Base-by-base conservation (phyloP, 371 early-diverging fungal genomes). In the Chytridium lagenaria region DNA sequence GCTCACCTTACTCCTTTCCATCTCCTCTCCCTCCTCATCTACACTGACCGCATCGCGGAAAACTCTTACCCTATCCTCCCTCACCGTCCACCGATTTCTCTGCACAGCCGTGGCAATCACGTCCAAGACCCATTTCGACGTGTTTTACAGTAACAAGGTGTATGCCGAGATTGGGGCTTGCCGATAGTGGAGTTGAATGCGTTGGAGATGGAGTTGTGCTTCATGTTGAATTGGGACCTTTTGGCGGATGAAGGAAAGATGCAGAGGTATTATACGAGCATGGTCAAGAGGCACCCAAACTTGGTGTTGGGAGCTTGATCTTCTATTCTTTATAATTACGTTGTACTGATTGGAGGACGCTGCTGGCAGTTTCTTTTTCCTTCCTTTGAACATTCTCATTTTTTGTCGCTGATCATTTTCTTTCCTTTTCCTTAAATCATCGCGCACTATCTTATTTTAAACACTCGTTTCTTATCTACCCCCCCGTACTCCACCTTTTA, bases 41-140 rank as follows among this genome's bases (percentile, higher is more conserved):
- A 95, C 76, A 94, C 95, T 74, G 97, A 96, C 77, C 87, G 96
- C 61, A 87, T 2, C 81, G 83, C 57, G 74, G 37, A 0, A 22
- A 40, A 12, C 67, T 26, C 36, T 22, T 78, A 93, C 91, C 26
- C 90, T 95, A 50, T 93, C 94, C 0, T 93, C 93, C 16, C 81
- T 96, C 28, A 95, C 96, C 0, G 91, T 93, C 2, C 96, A 96
- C 80, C 90, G 97, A 52, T 96, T 96, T 82, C 84, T 96, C 19
- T 94, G 95, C 10, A 88, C 95, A 0, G 93, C 94, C 12, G 86
- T 94, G 16, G 94, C 95, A 0, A 87, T 94, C 36, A 90, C 93
- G 2, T 88, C 93, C 40, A 96, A 96, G 79, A 19, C 44, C 19
- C 44, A 44, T 19, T 44, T 44, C 19, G 44, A 44, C 19, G 12